Base-by-base conservation (phyloP, 2,329 filamentous ascomycete species). In the Ophiostoma piceae region DNA sequence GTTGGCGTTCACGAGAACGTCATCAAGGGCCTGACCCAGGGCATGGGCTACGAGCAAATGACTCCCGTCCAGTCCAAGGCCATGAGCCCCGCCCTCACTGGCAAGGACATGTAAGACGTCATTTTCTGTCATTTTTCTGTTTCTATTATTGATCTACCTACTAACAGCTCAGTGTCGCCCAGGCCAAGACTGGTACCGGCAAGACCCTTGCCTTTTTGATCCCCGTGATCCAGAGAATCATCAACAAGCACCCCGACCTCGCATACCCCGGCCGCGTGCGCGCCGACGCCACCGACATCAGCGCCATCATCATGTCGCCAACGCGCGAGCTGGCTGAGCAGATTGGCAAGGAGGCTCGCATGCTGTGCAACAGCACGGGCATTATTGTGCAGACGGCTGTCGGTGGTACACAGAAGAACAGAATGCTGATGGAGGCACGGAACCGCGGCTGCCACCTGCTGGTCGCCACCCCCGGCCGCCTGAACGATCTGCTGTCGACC, bases 141-240 rank as follows among this genome's bases (percentile, higher is more conserved):
- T 6, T 5, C 16, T 69, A 12, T 16, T 1, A 32, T 11, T 29
- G 1, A 39, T 37, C 66, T 9, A 29, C 57, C 8, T 14, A 8
- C 67, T 69, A 62, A 68, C 62, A 72, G 76, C 2, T 32, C 14
- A 92, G 90, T 75, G 85, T 98, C 74, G 95, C 94, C 66, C 95
- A 98, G 82, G 95, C 95, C 71, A 97, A 92, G 81, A 99, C 95
- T 9, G 95, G 95, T 77, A 98, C 95, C 3, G 95, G 95, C 77
- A 99, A 99, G 82, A 99, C 95, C 0, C 82, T 98, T 70, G 95
- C 92, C 47, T 99, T 98, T 83, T 84, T 99, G 32, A 81, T 98
- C 7, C 95, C 95, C 67, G 83, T 93, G 8, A 81, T 98, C 68
- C 92, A 97, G 78, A 89, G 88, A 71, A 91, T 97, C 76, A 82